phyloP scores from a whole-genome alignment of 805 yeast genomes.

The Wickerhamomyces strasburgensis region DNA sequence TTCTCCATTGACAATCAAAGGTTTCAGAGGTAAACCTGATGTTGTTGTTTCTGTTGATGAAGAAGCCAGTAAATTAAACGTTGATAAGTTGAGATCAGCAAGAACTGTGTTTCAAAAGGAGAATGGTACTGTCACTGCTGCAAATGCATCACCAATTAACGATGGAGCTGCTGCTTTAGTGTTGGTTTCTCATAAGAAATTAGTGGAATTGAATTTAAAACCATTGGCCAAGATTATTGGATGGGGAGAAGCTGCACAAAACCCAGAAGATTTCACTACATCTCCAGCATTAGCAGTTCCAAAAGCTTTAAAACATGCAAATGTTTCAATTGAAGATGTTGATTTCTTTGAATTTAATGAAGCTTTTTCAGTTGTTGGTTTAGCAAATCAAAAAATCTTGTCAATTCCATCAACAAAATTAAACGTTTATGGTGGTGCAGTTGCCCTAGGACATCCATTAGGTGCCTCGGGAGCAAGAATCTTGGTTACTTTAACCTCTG shows the following conservation, averaged over 20 bases:
- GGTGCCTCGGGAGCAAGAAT: conserved; percentile 97
- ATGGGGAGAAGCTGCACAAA: conserved; percentile 98
- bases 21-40: conserved; percentile 88
- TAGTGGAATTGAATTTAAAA: conserved; percentile 77
- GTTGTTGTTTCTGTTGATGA: conserved; percentile 70
- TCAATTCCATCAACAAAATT: conserved; percentile 61
- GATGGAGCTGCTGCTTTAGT: conserved; percentile 98
- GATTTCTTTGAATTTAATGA: conserved; percentile 96
- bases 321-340: conserved; percentile 56
- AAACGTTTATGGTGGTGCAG: conserved; percentile 94
- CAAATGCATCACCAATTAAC: conserved; percentile 92
- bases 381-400: conserved; percentile 77
- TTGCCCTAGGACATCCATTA: conserved; percentile 90
- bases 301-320: conserved; percentile 89
- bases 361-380: conserved; percentile 95
- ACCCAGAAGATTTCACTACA: conserved; percentile 92
- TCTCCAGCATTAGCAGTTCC: conserved; percentile 95
- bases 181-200: conserved; percentile 77
- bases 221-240: conserved; percentile 88
- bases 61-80: conserved; percentile 75
- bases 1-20: conserved; percentile 84
- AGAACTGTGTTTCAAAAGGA: conserved; percentile 94
- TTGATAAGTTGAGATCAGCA: conserved; percentile 69
- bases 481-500: conserved; percentile 77
- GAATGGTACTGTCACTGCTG: conserved; percentile 94